Percentiles rank a stretch among this genome's conserved stretches.
These are phyloP conservation scores for Solanum habrochaites DNA, from an alignment of 257 asterid genomes.

Conservation along the genomic window DNA sequence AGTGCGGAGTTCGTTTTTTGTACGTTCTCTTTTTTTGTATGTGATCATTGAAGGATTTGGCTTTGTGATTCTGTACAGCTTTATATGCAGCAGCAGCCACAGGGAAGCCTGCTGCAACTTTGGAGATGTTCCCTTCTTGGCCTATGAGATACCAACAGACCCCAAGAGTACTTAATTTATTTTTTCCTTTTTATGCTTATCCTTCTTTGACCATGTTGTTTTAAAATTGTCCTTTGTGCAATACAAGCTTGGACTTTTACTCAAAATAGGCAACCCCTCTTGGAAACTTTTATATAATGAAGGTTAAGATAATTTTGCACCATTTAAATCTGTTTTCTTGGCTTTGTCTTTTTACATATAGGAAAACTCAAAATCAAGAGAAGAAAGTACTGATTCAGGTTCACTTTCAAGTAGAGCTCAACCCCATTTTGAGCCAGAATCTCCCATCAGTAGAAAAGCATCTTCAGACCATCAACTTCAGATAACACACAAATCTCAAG, in stretches of 20 bases:
- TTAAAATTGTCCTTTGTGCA: not conserved
- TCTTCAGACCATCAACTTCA: slow-evolving; percentile 26
- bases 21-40: not conserved
- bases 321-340: slow-evolving; percentile 14
- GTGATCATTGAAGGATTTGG: slow-evolving; percentile 49
- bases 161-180: slow-evolving; percentile 20
- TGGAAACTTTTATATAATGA: not conserved
- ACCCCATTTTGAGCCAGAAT: slow-evolving; percentile 46
- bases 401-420: slow-evolving; percentile 39
- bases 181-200: not conserved
- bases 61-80: slow-evolving; percentile 68
- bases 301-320: not conserved
- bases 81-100: slow-evolving; percentile 36
- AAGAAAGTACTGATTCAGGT: slow-evolving; percentile 74
- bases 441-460: slow-evolving; percentile 45
- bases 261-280: not conserved
- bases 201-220: not conserved
- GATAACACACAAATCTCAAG: slow-evolving; percentile 6
- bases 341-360: slow-evolving; percentile 5
- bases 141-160: slow-evolving; percentile 77
- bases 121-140: slow-evolving; percentile 97
- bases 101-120: slow-evolving; percentile 70
- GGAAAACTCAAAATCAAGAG: slow-evolving; percentile 70
- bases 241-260: not conserved
- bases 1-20: too few relatives aligned